Conservation (phyloP, 169 alveolate species). For the Nephromyces sp. region DNA sequence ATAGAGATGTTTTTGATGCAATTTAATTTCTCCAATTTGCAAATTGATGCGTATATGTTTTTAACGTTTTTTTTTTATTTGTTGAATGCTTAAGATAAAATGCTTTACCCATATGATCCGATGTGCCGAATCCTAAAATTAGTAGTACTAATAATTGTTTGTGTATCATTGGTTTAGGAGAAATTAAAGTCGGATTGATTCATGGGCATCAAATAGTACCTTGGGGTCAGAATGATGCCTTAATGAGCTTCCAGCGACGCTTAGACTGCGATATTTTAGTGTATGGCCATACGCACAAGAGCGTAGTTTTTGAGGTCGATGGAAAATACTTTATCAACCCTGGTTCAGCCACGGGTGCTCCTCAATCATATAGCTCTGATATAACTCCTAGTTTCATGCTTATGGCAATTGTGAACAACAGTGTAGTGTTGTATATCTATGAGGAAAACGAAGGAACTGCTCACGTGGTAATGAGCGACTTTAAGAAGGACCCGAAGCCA, state of each 20-base stretch:
- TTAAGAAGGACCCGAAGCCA: conserved; percentile 31
- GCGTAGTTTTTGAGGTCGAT: conserved; percentile 56
- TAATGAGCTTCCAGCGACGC: conserved; percentile 65
- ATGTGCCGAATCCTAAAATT: no score
- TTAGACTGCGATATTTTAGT: conserved; percentile 78
- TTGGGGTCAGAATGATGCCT: conserved; percentile 82
- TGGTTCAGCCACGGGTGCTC: conserved; percentile 84
- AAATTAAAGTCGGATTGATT: conserved; percentile 76
- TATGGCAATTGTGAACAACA: conserved; percentile 54
- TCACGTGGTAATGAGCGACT: conserved; percentile 53
- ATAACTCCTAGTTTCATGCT: conserved; percentile 53
- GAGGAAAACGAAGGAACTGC: conserved; percentile 56
- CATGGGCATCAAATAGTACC: conserved; percentile 89
- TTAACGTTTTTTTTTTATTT: no score
- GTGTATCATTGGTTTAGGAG: no score
- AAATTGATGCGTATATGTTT: no score
- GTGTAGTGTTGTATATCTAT: conserved; percentile 49
- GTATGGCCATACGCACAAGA: conserved; percentile 78
- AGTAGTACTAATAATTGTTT: no score
- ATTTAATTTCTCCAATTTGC: no score
- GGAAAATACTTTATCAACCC: conserved; percentile 82
- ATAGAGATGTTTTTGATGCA: no score
- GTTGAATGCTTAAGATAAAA: no score
- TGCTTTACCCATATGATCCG: no score
- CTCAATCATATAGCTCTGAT: conserved; percentile 44